These are phyloP conservation scores for Phalaenopsis aphrodite DNA, from an alignment of 106 monocot species.

Conservation along the genomic window DNA sequence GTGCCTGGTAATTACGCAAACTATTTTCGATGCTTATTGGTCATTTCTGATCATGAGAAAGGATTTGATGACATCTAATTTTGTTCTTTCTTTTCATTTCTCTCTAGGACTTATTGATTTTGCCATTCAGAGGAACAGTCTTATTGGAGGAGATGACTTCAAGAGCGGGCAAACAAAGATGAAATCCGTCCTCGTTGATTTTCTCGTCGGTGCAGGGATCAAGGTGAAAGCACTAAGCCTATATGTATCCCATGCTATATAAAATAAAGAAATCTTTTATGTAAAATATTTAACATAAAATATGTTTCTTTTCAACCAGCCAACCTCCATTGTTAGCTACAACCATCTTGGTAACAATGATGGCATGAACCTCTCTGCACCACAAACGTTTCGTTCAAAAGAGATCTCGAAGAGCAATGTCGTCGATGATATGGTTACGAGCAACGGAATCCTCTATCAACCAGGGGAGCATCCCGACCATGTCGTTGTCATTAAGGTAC, in stretches of 20 bases:
- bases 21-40: background rate
- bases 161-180: constrained; percentile 99
- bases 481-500: constrained; percentile 94
- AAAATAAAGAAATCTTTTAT: background rate
- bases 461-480: constrained; percentile 97
- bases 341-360: constrained; percentile 99
- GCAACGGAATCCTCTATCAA: constrained; percentile 91
- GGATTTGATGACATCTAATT: background rate
- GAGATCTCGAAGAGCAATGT: constrained; percentile 99
- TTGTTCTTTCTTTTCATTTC: background rate
- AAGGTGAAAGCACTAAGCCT: constrained; percentile 43
- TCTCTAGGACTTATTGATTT: constrained; percentile 77
- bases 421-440: constrained; percentile 94
- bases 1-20: constrained; percentile 58
- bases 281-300: background rate
- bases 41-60: background rate
- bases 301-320: constrained; percentile 27
- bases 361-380: constrained; percentile 95
- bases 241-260: background rate
- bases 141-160: constrained; percentile 98
- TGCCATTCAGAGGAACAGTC: constrained; percentile 72
- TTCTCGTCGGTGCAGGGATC: constrained; percentile 96
- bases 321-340: constrained; percentile 97
- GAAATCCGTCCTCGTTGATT: constrained; percentile 97
- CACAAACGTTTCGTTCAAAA: constrained; percentile 92